These are phyloP conservation scores for Diversispora eburnea DNA, from an alignment of 192 early-diverging fungal genomes.

Conservation along the genomic window DNA sequence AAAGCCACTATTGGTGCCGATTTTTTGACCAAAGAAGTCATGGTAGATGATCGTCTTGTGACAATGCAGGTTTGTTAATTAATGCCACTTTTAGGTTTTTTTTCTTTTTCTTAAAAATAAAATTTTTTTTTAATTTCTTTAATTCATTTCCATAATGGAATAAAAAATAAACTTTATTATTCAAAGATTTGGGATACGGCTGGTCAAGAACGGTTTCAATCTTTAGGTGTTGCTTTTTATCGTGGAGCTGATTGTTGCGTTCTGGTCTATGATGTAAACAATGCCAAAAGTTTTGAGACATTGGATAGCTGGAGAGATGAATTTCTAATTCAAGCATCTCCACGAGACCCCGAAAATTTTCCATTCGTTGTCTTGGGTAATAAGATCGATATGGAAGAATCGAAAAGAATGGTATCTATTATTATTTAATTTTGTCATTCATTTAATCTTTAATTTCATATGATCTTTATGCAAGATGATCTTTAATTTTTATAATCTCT, in stretches of 20 bases:
- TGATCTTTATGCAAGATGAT: background rate
- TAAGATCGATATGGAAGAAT: conserved; percentile 97
- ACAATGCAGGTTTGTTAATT: conserved; percentile 77
- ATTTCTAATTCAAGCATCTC: conserved; percentile 93
- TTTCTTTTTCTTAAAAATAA: background rate
- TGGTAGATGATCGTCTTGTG: conserved; percentile 87
- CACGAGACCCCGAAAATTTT: conserved; percentile 94
- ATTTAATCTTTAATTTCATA: background rate
- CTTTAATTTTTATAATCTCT: background rate
- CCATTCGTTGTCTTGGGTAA: conserved; percentile 99
- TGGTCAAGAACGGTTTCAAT: conserved; percentile 98
- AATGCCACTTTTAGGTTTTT: background rate
- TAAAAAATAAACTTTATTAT: background rate
- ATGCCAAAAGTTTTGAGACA: conserved; percentile 89
- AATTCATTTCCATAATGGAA: no score
- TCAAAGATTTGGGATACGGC: conserved; percentile 95
- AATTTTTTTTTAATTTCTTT: conserved; percentile 9
- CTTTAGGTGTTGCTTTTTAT: conserved; percentile 97
- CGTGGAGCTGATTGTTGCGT: conserved; percentile 99
- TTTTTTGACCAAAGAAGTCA: conserved; percentile 97
- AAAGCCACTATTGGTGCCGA: conserved; percentile 99
- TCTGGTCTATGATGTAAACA: conserved; percentile 95
- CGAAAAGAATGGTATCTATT: conserved; percentile 71
- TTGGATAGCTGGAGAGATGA: conserved; percentile 98
- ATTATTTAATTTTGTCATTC: background rate